Evolutionary conservation across 2,329 filamentous ascomycete species (phyloP).

Genomic region (Chaetomium sp.): DNA sequence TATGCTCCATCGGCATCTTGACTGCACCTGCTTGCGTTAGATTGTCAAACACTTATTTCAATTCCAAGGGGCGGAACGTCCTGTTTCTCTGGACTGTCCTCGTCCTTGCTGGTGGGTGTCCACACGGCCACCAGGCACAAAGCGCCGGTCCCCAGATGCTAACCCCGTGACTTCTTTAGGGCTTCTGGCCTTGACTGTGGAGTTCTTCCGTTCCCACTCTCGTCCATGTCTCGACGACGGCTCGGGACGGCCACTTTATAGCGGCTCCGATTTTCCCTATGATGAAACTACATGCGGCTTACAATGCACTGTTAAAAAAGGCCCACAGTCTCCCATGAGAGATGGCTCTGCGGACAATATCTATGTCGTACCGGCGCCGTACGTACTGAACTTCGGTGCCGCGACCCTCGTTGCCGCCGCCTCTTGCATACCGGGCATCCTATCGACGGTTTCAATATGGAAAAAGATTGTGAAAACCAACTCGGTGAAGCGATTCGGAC

Average conservation of each 20-base stretch:
- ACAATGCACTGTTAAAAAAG: constrained; percentile 47
- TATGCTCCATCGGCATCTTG: constrained; percentile 67
- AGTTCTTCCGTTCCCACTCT: constrained; percentile 61
- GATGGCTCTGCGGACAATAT: constrained; percentile 60
- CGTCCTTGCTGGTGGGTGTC: constrained; percentile 57
- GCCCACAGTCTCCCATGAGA: constrained; percentile 59
- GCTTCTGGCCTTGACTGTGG: constrained; percentile 62
- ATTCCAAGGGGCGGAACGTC: constrained; percentile 63
- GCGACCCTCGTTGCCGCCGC: constrained; percentile 63
- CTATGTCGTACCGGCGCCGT: constrained; percentile 62
- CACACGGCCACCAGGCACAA: no score
- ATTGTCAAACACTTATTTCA: constrained; percentile 65
- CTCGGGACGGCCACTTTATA: constrained; percentile 41
- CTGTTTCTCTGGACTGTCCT: constrained; percentile 68
- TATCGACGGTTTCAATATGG: constrained; percentile 64
- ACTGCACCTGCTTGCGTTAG: constrained; percentile 64
- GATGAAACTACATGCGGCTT: constrained; percentile 48
- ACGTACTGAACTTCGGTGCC: constrained; percentile 58
- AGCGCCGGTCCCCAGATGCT: background rate
- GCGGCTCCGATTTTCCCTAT: constrained; percentile 49
- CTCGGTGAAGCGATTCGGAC: constrained; percentile 52
- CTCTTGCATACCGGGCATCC: constrained; percentile 65
- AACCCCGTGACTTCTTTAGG: constrained; percentile 42
- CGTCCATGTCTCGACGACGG: constrained; percentile 47
- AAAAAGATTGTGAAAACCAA: constrained; percentile 66